A percentile compares a stretch with the other conserved stretches of the same genome.
phyloP scores from a whole-genome alignment of 78 protist species.

The Isochrysis galbana region DNA sequence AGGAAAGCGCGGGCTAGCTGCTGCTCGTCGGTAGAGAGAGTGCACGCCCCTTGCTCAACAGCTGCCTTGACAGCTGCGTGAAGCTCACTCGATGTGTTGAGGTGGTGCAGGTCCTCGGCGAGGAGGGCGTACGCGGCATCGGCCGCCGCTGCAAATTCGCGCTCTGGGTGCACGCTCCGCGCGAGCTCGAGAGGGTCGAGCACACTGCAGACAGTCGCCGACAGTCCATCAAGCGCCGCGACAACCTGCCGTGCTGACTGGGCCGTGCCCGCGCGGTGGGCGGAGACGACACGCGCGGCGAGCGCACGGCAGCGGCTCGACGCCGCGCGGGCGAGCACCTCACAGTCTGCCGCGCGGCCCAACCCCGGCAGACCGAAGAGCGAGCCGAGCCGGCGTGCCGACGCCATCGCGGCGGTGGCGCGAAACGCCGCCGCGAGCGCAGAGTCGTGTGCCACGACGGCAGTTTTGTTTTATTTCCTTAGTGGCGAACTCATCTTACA shows the following conservation, averaged over 20 bases:
- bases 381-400: too few species aligned
- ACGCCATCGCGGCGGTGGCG: too few species aligned
- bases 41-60: neutral
- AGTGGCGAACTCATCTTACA: too few species aligned
- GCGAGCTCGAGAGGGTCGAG: neutral
- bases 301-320: neutral
- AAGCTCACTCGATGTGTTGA: neutral
- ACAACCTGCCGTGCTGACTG: neutral
- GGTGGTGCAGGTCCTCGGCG: neutral
- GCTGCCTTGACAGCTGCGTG: neutral
- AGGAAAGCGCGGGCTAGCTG: neutral
- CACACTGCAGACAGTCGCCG: neutral
- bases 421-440: too few species aligned
- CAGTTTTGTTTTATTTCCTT: too few species aligned
- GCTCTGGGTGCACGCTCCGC: neutral
- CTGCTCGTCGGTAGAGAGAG: neutral
- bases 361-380: neutral
- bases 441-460: too few species aligned
- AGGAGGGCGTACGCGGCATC: neutral
- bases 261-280: neutral
- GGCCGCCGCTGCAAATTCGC: neutral
- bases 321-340: neutral
- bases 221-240: neutral
- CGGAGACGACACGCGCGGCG: neutral
- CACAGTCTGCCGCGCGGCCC: neutral